These are phyloP conservation scores for Blastocystis sp. DNA, from an alignment of 352 stramenopile species.

Conservation along the genomic window DNA sequence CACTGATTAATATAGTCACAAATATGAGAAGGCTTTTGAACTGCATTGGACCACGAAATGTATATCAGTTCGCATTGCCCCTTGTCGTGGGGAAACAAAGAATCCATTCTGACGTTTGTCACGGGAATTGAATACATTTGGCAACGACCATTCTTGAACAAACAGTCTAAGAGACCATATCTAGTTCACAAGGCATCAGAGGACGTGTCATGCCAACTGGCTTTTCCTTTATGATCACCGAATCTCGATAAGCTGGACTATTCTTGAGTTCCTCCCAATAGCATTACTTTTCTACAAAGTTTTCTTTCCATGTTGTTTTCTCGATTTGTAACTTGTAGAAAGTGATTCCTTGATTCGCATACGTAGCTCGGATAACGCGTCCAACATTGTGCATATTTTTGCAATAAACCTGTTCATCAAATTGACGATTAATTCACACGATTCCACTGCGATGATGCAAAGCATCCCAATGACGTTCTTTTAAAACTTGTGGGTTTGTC, in stretches of 20 bases:
- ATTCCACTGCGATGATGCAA: conserved; percentile 12
- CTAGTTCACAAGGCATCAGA: conserved; percentile 29
- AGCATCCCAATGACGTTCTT: conserved; percentile 6
- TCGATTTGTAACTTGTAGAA: conserved; percentile 26
- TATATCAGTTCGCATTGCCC: neutral
- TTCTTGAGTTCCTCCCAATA: neutral
- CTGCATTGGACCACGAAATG: neutral
- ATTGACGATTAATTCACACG: neutral
- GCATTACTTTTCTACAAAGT: conserved; percentile 40
- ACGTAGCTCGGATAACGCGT: conserved; percentile 5
- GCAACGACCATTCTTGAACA: neutral
- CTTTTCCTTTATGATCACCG: conserved; percentile 28
- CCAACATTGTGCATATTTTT: conserved; percentile 58
- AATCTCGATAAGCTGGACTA: conserved; percentile 10
- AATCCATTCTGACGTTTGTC: too few species aligned
- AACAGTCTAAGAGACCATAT: neutral
- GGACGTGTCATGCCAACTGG: conserved; percentile 3
- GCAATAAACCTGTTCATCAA: conserved; percentile 6
- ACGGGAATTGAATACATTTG: too few species aligned
- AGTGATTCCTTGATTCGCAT: conserved; percentile 51
- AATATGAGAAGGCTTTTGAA: neutral
- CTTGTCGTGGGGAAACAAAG: too few species aligned
- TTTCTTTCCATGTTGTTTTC: conserved; percentile 56
- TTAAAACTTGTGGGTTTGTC: conserved; percentile 9
- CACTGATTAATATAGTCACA: neutral